Evolutionary conservation across 208 protist genomes (phyloP).

Genomic region (Leishmania turanica): DNA sequence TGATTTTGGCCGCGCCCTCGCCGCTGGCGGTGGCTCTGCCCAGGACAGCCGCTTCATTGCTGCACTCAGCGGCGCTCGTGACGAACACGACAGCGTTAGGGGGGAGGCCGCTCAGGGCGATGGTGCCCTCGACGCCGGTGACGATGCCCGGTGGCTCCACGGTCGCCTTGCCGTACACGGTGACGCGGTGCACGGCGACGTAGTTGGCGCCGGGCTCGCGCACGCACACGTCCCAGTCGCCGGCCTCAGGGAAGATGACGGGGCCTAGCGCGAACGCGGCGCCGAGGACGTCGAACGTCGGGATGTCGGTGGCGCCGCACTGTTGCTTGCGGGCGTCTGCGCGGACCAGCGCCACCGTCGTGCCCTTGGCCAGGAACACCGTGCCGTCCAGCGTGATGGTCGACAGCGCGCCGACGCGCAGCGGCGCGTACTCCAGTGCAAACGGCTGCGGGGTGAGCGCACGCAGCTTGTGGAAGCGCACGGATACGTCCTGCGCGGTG

Average conservation of each 20-base stretch:
- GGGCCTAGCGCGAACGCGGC: slow-evolving; percentile 7
- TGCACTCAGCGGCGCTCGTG: slow-evolving; percentile 8
- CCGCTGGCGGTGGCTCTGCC: neutral
- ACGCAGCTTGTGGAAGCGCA: slow-evolving; percentile 4
- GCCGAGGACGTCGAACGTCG: slow-evolving; percentile 11
- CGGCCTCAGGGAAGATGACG: slow-evolving; percentile 29
- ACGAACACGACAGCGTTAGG: slow-evolving; percentile 29
- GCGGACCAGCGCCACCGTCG: slow-evolving; percentile 6
- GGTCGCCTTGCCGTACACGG: slow-evolving; percentile 33
- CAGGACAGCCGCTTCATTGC: slow-evolving; percentile 6
- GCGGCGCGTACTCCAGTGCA: neutral
- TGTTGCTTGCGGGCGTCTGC: neutral
- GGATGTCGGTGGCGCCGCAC: neutral
- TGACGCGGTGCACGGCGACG: slow-evolving; percentile 20
- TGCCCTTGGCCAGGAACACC: slow-evolving; percentile 1
- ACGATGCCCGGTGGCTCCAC: slow-evolving; percentile 23
- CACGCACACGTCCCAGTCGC: slow-evolving; percentile 44
- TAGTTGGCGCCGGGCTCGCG: slow-evolving; percentile 16
- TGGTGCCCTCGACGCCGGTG: slow-evolving; percentile 17
- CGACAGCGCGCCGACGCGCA: neutral
- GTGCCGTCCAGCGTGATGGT: slow-evolving; percentile 16
- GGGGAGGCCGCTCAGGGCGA: slow-evolving; percentile 15
- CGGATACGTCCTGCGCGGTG: neutral
- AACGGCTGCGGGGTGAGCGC: neutral
- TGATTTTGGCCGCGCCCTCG: slow-evolving; percentile 8